A percentile compares a stretch with the other conserved stretches of the same genome.
These are phyloP conservation scores for Sphaerulina populicola DNA, from an alignment of 2,329 filamentous ascomycete genomes.

Conservation along the genomic window DNA sequence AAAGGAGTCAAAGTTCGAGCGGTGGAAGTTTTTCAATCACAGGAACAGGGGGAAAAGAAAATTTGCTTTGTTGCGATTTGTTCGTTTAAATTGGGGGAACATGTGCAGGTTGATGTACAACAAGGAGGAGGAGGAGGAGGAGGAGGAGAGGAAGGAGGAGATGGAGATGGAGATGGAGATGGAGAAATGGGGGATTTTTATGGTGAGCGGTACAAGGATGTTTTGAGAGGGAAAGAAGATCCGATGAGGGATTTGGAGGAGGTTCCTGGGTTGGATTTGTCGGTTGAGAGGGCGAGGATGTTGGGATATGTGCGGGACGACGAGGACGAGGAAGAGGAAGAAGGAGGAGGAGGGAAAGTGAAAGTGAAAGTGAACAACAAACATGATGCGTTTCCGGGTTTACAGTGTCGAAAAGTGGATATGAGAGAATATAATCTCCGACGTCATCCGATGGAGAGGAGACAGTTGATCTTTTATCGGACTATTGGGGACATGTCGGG, in stretches of 20 bases:
- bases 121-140: too few relatives aligned
- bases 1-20: constrained; percentile 44
- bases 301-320: too few relatives aligned
- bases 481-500: constrained; percentile 35
- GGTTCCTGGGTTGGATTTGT: constrained; percentile 32
- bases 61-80: too few relatives aligned
- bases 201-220: constrained; percentile 28
- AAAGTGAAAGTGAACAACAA: constrained; percentile 13
- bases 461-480: constrained; percentile 42
- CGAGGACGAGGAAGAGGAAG: too few relatives aligned
- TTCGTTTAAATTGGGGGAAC: constrained; percentile 45
- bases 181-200: too few relatives aligned
- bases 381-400: constrained; percentile 36
- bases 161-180: too few relatives aligned
- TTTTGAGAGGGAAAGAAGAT: constrained; percentile 29
- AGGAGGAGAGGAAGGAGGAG: too few relatives aligned
- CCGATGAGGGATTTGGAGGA: constrained; percentile 28
- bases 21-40: constrained; percentile 43
- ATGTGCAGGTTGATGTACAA: constrained; percentile 31
- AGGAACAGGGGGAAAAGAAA: too few relatives aligned
- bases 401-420: constrained; percentile 47
- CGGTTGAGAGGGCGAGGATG: constrained; percentile 27
- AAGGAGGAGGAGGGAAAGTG: constrained; percentile 31
- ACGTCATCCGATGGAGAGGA: constrained; percentile 32
- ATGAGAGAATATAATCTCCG: constrained; percentile 44